phyloP scores from a whole-genome alignment of 2,329 filamentous ascomycete species.

The Hawksworthiomyces lignivorus region DNA sequence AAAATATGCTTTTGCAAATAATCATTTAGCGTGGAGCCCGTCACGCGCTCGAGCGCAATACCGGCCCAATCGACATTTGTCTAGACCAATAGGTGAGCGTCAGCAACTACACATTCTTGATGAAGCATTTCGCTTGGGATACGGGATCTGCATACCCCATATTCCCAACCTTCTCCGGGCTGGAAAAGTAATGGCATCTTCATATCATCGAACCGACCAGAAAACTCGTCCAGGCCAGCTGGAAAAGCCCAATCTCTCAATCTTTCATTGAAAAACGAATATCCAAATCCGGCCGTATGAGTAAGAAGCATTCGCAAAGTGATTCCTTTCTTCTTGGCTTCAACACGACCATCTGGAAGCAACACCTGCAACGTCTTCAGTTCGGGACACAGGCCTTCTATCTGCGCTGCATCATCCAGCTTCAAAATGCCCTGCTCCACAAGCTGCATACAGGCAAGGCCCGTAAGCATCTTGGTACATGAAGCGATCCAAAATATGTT shows the following conservation, averaged over 20 bases:
- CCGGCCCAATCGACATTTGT: constrained; percentile 44
- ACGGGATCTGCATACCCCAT: constrained; percentile 38
- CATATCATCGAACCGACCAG: constrained; percentile 37
- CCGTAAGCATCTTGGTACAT: constrained; percentile 48
- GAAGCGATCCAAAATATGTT: constrained; percentile 54
- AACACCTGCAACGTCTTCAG: constrained; percentile 40
- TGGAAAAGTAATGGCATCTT: constrained; percentile 34
- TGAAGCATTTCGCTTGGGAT: too few relatives aligned
- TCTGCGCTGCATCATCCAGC: constrained; percentile 39
- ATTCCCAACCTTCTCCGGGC: constrained; percentile 41
- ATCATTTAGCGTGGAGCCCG: constrained; percentile 31
- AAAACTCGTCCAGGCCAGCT: constrained; percentile 49
- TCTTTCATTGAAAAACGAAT: constrained; percentile 45
- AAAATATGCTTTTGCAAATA: constrained; percentile 38
- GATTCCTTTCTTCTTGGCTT: constrained; percentile 39
- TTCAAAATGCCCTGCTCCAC: constrained; percentile 42
- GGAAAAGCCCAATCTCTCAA: constrained; percentile 41
- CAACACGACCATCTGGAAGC: constrained; percentile 27
- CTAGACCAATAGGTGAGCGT: too few relatives aligned
- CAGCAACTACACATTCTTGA: too few relatives aligned
- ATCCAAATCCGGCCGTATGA: constrained; percentile 51
- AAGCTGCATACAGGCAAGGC: constrained; percentile 48
- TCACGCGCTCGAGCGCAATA: constrained; percentile 33
- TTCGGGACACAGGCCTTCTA: constrained; percentile 42
- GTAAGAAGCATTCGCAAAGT: constrained; percentile 51